Evolutionary conservation across 179 eudicot genomes (phyloP).

Genomic region (Corrigiola litoralis): DNA sequence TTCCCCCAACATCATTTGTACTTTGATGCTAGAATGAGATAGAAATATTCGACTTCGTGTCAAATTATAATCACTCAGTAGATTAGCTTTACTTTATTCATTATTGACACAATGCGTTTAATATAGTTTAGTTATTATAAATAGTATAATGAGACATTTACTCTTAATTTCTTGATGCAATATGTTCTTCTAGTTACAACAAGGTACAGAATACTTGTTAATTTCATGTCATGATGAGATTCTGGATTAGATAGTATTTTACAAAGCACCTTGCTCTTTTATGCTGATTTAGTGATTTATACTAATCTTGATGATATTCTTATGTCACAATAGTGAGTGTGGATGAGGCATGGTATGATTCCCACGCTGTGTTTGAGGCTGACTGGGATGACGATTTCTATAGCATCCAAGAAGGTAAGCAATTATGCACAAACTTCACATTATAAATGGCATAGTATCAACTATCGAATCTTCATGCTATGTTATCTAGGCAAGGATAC

Average conservation of each 20-base stretch:
- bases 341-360: constrained; percentile 72
- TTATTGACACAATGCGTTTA: too few relatives aligned
- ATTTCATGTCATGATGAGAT: too few relatives aligned
- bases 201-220: too few relatives aligned
- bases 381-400: constrained; percentile 82
- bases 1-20: too few relatives aligned
- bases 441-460: not conserved
- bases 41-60: too few relatives aligned
- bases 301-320: not conserved
- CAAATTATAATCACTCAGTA: too few relatives aligned
- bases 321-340: constrained; percentile 36
- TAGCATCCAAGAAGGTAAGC: constrained; percentile 72
- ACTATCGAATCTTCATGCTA: not conserved
- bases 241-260: not conserved
- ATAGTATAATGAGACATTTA: too few relatives aligned
- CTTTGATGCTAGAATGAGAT: too few relatives aligned
- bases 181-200: too few relatives aligned
- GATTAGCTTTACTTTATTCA: too few relatives aligned
- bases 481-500: not conserved
- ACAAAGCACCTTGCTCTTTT: not conserved
- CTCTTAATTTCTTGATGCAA: too few relatives aligned
- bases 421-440: not conserved
- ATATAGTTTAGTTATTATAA: too few relatives aligned
- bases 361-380: constrained; percentile 44
- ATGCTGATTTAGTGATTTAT: not conserved